Evolutionary conservation across 148 eudicot genomes (phyloP), one percentile per base, ranked within the genome.

Genomic region (Hydrangea macrophylla): DNA sequence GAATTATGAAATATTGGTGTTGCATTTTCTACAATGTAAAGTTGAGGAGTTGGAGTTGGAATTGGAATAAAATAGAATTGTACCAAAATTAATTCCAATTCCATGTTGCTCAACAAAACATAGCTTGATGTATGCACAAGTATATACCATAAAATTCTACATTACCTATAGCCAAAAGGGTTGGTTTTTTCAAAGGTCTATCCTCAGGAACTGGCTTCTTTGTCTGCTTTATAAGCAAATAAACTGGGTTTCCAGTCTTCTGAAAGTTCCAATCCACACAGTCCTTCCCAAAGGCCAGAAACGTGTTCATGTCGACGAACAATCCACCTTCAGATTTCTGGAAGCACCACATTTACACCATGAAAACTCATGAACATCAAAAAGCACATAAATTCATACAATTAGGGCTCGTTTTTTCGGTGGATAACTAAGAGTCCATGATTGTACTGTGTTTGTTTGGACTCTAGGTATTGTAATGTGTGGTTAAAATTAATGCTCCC

Each of bases 261-360:
- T 88, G 86, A 58, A 78, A 93, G 74, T 93, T 90, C 98, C 98
- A 93, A 54, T 58, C 77, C 54, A 93, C 97, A 63, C 61, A 88
- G 67, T 90, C 98, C 76, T 84, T 85, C 33, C 97, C 98, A 64
- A 90, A 93, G 6, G 96, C 98, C 60, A 93, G 97, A 74, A 90
- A 93, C 7, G 97, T 78, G 62, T 65, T 79, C 98, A 93, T 90
- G 79, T 93, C 98, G 32, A 93, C 80, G 72, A 76, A 93, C 62
- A 93, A 73, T 51, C 98, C 98, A 60, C 98, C 98, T 73, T 88
- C 92, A 18, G 97, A 93, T 84, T 80, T 90, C 96, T 93, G 83
- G n/a, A 40, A 71, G 69, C 24, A 40, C 23, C 57, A 31, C 27
- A 26, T 30, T 1, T n/a, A n/a, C 45, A 54, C 23, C 37, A 9